A percentile compares a stretch with the other conserved stretches of the same genome.
phyloP scores from a whole-genome alignment of 345 rosid species.

The Triadica sebifera region DNA sequence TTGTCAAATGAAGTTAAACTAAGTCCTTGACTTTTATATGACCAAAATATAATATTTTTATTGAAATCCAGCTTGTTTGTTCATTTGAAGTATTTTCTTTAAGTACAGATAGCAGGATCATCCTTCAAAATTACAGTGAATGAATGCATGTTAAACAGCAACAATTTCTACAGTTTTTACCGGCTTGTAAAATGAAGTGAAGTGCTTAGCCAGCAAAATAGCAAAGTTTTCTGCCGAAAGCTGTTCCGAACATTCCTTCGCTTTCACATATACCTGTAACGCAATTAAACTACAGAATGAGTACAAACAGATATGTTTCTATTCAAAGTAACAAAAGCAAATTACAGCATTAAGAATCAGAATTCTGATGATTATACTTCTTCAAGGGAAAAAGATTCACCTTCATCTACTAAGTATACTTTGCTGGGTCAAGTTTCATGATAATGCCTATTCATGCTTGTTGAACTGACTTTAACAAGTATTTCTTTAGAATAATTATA shows the following conservation, averaged over 20 bases:
- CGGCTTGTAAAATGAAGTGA: slow-evolving; percentile 69
- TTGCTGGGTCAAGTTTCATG: not conserved
- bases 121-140: not conserved
- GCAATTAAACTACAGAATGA: not conserved
- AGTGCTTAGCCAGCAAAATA: slow-evolving; percentile 72
- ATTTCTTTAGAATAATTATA: too few species aligned
- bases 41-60: not conserved
- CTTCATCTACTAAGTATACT: not conserved
- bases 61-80: not conserved
- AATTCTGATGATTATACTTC: not conserved
- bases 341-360: not conserved
- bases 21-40: not conserved
- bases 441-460: not conserved
- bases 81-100: not conserved
- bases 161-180: slow-evolving; percentile 28
- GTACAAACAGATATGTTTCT: not conserved
- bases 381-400: not conserved
- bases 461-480: not conserved
- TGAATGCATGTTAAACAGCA: not conserved
- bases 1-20: not conserved
- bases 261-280: slow-evolving; percentile 77
- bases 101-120: too few species aligned
- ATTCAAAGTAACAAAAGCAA: not conserved
- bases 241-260: slow-evolving; percentile 68
- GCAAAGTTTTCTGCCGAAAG: slow-evolving; percentile 84